These are phyloP conservation scores for Pleurotus djamor DNA, from an alignment of 768 basidiomycete genomes.

Conservation along the genomic window DNA sequence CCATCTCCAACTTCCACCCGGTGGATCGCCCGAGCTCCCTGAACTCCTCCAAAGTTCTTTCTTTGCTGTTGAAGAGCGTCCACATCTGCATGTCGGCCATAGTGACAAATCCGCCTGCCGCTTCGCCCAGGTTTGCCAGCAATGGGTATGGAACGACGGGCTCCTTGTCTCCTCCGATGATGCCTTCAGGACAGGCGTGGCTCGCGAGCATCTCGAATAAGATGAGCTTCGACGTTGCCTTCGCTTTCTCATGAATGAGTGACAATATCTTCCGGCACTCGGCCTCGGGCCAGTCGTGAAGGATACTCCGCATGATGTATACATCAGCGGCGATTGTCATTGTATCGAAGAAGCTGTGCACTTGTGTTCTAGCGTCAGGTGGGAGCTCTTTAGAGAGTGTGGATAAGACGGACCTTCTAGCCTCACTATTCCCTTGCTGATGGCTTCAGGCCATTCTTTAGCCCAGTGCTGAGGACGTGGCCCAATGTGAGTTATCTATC, in stretches of 20 bases:
- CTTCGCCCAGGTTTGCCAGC: neutral
- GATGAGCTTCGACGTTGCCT: neutral
- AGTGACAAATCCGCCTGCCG: neutral
- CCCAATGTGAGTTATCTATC: neutral
- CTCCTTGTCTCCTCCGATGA: neutral
- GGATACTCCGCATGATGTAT: neutral
- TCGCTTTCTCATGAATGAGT: neutral
- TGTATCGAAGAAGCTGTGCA: slow-evolving; percentile 1
- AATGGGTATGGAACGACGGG: neutral
- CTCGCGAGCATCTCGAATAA: neutral
- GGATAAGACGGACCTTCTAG: neutral
- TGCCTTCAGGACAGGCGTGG: neutral
- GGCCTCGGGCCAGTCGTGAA: neutral
- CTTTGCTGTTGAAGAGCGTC: neutral
- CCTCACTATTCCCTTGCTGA: neutral
- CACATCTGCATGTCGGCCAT: neutral
- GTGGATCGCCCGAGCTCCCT: neutral
- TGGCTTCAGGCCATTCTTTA: neutral
- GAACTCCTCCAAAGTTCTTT: neutral
- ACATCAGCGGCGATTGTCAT: neutral
- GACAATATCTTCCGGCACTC: neutral
- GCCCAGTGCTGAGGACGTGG: neutral
- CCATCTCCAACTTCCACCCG: neutral
- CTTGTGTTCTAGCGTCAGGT: neutral
- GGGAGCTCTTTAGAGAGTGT: neutral